These are phyloP conservation scores for Colletotrichum melonis DNA, from an alignment of 2,329 filamentous ascomycete genomes.

Conservation along the genomic window DNA sequence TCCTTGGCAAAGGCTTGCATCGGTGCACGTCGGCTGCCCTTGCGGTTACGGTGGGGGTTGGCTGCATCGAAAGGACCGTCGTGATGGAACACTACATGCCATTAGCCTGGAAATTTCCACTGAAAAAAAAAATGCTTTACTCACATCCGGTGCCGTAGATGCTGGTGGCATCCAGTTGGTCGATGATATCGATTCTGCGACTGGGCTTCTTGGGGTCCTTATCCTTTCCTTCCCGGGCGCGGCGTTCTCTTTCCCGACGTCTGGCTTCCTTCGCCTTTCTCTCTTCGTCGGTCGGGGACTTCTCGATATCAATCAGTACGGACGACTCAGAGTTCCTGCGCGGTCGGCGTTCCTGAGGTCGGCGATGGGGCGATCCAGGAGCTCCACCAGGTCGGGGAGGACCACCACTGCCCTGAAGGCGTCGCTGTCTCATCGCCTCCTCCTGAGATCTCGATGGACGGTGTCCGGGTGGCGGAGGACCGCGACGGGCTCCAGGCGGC, in stretches of 20 bases:
- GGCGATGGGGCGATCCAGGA: constrained; percentile 53
- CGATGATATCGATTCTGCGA: constrained; percentile 84
- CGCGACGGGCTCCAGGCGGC: constrained; percentile 54
- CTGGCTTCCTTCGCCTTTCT: constrained; percentile 60
- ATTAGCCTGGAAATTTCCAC: constrained; percentile 24
- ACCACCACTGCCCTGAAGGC: constrained; percentile 48
- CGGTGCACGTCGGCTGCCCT: constrained; percentile 83
- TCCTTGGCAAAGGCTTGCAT: constrained; percentile 97
- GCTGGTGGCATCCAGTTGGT: constrained; percentile 95
- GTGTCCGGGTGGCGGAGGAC: constrained; percentile 60
- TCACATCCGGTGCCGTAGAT: constrained; percentile 92
- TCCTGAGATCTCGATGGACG: constrained; percentile 75
- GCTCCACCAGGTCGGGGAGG: constrained; percentile 45
- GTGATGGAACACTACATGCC: constrained; percentile 85
- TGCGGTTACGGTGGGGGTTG: constrained; percentile 92
- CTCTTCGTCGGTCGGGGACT: constrained; percentile 69
- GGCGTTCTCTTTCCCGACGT: constrained; percentile 64
- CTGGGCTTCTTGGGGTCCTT: constrained; percentile 60
- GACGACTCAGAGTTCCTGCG: constrained; percentile 87
- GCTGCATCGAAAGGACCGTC: constrained; percentile 97
- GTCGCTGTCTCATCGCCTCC: constrained; percentile 67
- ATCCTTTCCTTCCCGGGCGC: constrained; percentile 61
- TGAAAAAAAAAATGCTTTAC: constrained; percentile 48
- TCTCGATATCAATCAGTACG: constrained; percentile 67
- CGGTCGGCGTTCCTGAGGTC: constrained; percentile 58